Evolutionary conservation across 192 early-diverging fungal genomes (phyloP), one percentile per base, ranked within the genome.

Genomic region (Linnemannia schmuckeri): DNA sequence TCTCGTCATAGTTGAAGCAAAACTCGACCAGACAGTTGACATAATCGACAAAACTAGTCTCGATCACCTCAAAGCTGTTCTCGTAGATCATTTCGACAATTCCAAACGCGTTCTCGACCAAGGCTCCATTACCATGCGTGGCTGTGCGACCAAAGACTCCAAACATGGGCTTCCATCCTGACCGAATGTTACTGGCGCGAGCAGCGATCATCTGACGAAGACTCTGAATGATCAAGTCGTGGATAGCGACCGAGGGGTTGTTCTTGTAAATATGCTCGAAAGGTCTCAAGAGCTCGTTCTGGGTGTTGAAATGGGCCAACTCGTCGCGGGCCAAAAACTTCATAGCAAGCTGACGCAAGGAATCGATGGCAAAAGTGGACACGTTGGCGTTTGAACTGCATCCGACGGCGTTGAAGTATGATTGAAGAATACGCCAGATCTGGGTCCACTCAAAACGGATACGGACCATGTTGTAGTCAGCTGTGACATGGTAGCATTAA

Each of bases 311-410:
- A 85, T 99, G 96, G 10, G 95, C 94, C 77, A 99, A 88, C 88
- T 99, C 97, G 88, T 99, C 97, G 76, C 97, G 93, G 75, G 98
- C 97, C 82, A 99, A 89, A 73, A 99, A 97, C 90, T 98, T 99
- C 94, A 97, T 96, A 68, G 93, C 93, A 37, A 99, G 90, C 90
- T 99, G 97, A n/a, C 97, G 94, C 74, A 99, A 88, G 33, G 96
- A 95, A 82, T 99, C 97, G 74, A 99, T 91, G 8, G 97, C 97
- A 92, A 98, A 97, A 13, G 94, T 93, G 22, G 96, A 94, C 6
- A 98, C 96, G 0, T 90, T 91, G 37, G 91, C 87, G 80, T 96
- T 96, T 12, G 94, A 90, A 75, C 97, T 93, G 55, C 94, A 94
- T 22, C 95, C 97, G 24, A 97, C 96, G 9, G 87, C 93, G 85